A percentile compares a stretch with the other conserved stretches of the same genome.
phyloP scores from a whole-genome alignment of 1,139 yeast species.

The Cylindricascospora bacillispora region DNA sequence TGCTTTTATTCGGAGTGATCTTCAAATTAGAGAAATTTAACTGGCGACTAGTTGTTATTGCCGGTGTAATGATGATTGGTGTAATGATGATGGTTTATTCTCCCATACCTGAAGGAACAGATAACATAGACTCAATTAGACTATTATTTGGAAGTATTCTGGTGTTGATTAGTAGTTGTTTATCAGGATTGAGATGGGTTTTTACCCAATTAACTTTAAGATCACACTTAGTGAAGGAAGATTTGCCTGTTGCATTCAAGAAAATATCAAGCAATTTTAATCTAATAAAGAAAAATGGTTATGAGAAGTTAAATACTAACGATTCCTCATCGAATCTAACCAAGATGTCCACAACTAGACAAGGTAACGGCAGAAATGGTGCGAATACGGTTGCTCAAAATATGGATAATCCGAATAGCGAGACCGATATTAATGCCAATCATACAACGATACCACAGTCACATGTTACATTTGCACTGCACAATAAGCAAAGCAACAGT shows the following conservation, averaged over 20 bases:
- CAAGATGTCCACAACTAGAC: neutral
- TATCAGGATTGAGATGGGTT: slow-evolving; percentile 92
- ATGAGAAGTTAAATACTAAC: neutral
- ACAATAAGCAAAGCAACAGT: neutral
- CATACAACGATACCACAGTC: neutral
- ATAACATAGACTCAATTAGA: slow-evolving; percentile 12
- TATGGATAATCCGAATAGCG: no score
- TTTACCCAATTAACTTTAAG: slow-evolving; percentile 66
- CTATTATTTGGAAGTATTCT: slow-evolving; percentile 48
- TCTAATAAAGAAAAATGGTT: no score
- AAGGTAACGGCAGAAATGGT: neutral
- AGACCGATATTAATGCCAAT: neutral
- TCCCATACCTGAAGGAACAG: slow-evolving; percentile 23
- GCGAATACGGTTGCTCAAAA: neutral
- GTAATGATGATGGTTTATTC: slow-evolving; percentile 73
- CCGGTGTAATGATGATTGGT: slow-evolving; percentile 64
- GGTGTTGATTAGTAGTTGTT: slow-evolving; percentile 64
- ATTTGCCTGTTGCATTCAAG: no score
- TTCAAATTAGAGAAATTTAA: slow-evolving; percentile 66
- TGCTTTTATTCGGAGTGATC: slow-evolving; percentile 69
- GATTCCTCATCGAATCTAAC: neutral
- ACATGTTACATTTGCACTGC: no score
- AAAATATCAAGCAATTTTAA: neutral
- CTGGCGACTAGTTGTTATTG: slow-evolving; percentile 53
- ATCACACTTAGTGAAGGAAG: no score